phyloP scores from a whole-genome alignment of 2,329 filamentous ascomycete species.

The Shiraia bambusicola region DNA sequence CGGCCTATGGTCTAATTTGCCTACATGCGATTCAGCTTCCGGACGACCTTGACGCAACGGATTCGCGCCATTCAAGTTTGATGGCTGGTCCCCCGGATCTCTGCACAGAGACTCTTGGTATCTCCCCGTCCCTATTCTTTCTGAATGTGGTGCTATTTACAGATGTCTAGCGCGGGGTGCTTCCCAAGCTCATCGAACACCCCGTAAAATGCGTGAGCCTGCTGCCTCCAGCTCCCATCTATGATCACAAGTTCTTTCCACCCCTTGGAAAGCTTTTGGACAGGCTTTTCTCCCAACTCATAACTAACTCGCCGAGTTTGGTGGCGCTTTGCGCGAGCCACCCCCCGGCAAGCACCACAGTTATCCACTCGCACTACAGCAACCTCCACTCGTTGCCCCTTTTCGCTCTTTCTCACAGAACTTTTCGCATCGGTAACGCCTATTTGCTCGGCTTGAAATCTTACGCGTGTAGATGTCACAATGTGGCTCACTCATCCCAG shows the following conservation, averaged over 20 bases:
- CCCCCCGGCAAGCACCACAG: no score
- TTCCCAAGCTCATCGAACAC: constrained; percentile 3
- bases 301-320: no score
- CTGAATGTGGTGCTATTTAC: constrained; percentile 30
- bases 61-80: constrained; percentile 12
- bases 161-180: constrained; percentile 21
- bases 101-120: constrained; percentile 26
- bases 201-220: neutral
- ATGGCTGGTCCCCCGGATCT: constrained; percentile 23
- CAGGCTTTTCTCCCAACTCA: no score
- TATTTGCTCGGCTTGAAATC: neutral
- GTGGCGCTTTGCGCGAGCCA: no score
- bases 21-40: constrained; percentile 7
- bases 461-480: constrained; percentile 1
- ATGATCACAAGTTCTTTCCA: no score
- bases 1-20: constrained; percentile 9
- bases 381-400: no score
- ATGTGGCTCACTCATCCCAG: constrained; percentile 12
- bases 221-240: neutral
- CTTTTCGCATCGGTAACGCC: no score
- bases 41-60: constrained; percentile 6
- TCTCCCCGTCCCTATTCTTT: constrained; percentile 24
- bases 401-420: no score
- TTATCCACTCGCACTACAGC: no score
- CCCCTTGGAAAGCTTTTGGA: no score